Evolutionary conservation across 768 basidiomycete species (phyloP).

Genomic region (Leccinum variicolor): DNA sequence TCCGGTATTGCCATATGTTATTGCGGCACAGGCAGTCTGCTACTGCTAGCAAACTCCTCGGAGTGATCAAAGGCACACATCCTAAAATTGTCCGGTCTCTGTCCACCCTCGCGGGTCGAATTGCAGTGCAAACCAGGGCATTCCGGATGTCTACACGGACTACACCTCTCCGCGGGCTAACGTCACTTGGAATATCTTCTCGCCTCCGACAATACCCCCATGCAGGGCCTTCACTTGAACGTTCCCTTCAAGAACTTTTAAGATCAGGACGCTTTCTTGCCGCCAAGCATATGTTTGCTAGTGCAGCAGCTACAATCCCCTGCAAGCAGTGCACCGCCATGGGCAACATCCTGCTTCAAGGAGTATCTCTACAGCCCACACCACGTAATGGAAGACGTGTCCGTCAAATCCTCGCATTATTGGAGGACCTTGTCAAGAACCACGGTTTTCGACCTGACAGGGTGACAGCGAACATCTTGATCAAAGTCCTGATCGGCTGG

Average conservation of each 20-base stretch:
- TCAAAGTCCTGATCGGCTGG: slow-evolving; percentile 60
- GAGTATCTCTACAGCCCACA: slow-evolving; percentile 30
- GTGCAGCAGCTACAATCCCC: slow-evolving; percentile 29
- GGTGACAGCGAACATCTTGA: slow-evolving; percentile 65
- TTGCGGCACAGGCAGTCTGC: slow-evolving; percentile 39
- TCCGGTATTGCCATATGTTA: slow-evolving; percentile 37
- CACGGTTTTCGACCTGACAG: slow-evolving; percentile 60
- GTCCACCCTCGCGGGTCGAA: slow-evolving; percentile 1
- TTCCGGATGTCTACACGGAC: slow-evolving; percentile 4
- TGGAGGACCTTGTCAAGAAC: slow-evolving; percentile 40
- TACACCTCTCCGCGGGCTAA: slow-evolving; percentile 1
- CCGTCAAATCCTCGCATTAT: slow-evolving; percentile 37
- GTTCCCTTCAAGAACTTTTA: slow-evolving; percentile 22
- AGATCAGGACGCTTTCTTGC: slow-evolving; percentile 37
- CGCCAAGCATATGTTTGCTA: slow-evolving; percentile 42
- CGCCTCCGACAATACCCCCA: slow-evolving; percentile 6
- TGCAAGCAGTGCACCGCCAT: slow-evolving; percentile 37
- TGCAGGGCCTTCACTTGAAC: slow-evolving; percentile 10
- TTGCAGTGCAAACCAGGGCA: slow-evolving; percentile 6
- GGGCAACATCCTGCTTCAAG: slow-evolving; percentile 58
- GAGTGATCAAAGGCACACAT: slow-evolving; percentile 13
- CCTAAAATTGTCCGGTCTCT: slow-evolving; percentile 14
- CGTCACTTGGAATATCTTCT: slow-evolving; percentile 18
- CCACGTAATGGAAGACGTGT: slow-evolving; percentile 44
- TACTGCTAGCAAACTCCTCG: slow-evolving; percentile 33